These are phyloP conservation scores for Verticillium nubilum DNA, from an alignment of 2,329 filamentous ascomycete genomes.

Conservation along the genomic window DNA sequence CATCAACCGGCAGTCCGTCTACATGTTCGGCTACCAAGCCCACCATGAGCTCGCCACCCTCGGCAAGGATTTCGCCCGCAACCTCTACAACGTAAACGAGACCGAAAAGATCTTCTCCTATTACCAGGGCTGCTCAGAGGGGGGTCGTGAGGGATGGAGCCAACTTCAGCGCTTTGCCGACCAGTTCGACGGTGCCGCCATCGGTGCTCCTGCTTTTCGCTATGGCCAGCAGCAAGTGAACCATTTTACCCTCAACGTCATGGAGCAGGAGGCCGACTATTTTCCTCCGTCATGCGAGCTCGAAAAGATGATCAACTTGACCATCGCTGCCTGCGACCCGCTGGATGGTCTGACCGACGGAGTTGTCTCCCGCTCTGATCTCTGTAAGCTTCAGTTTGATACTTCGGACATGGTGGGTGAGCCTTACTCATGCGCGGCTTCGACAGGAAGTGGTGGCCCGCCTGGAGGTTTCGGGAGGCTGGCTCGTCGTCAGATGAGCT, in stretches of 20 bases:
- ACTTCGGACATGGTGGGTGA: constrained; percentile 23
- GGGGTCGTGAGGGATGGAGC: constrained; percentile 41
- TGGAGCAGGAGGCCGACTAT: constrained; percentile 33
- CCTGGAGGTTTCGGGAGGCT: constrained; percentile 10
- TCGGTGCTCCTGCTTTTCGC: constrained; percentile 41
- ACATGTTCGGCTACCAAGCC: constrained; percentile 32
- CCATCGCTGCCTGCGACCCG: constrained; percentile 48
- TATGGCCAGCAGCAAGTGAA: constrained; percentile 39
- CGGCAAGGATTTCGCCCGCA: constrained; percentile 35
- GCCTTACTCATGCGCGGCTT: constrained; percentile 28
- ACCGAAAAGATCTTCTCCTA: constrained; percentile 34
- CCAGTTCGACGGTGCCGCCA: constrained; percentile 38
- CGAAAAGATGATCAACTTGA: constrained; percentile 44
- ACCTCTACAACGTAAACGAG: constrained; percentile 29
- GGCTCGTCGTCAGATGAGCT: constrained; percentile 1
- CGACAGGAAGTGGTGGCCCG: constrained; percentile 27
- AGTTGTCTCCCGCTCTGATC: constrained; percentile 22
- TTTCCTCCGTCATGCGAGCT: constrained; percentile 28
- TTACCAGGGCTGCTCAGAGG: constrained; percentile 50
- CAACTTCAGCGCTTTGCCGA: constrained; percentile 46
- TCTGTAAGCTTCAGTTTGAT: constrained; percentile 28
- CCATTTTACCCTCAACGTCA: constrained; percentile 30
- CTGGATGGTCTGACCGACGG: constrained; percentile 47
- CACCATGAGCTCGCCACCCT: constrained; percentile 29
- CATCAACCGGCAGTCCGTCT: constrained; percentile 26